phyloP scores from a whole-genome alignment of 352 stramenopile genomes.

The Phytophthora rubi region DNA sequence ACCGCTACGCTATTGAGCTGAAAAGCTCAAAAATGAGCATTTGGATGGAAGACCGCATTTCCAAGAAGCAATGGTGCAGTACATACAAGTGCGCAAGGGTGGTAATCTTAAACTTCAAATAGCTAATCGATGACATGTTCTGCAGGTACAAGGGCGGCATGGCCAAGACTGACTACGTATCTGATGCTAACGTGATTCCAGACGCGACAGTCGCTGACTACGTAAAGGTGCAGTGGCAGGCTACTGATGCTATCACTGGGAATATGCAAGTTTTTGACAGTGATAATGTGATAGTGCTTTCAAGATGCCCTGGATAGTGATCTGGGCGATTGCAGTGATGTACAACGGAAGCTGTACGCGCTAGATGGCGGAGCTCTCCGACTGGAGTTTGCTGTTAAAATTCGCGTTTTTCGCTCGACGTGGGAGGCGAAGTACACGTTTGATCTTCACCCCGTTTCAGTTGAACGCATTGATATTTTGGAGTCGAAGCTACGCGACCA shows the following conservation, averaged over 20 bases:
- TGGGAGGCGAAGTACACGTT: constrained; percentile 5
- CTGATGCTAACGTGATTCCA: not conserved
- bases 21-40: not conserved
- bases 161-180: constrained; percentile 1
- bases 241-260: no score
- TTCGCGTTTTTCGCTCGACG: constrained; percentile 3
- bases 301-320: constrained; percentile 1
- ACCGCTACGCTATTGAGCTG: not conserved
- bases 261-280: not conserved
- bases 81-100: not conserved
- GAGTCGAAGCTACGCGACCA: constrained; percentile 15
- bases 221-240: not conserved
- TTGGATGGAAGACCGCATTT: not conserved
- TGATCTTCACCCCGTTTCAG: not conserved
- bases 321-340: not conserved
- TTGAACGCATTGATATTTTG: constrained; percentile 15
- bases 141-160: not conserved
- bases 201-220: not conserved
- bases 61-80: not conserved
- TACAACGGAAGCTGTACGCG: not conserved
- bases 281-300: not conserved
- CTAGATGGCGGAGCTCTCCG: not conserved
- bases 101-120: not conserved
- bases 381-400: not conserved
- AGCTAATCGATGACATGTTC: not conserved